phyloP scores from a whole-genome alignment of 805 yeast genomes.

The Schizosaccharomyces lindneri region DNA sequence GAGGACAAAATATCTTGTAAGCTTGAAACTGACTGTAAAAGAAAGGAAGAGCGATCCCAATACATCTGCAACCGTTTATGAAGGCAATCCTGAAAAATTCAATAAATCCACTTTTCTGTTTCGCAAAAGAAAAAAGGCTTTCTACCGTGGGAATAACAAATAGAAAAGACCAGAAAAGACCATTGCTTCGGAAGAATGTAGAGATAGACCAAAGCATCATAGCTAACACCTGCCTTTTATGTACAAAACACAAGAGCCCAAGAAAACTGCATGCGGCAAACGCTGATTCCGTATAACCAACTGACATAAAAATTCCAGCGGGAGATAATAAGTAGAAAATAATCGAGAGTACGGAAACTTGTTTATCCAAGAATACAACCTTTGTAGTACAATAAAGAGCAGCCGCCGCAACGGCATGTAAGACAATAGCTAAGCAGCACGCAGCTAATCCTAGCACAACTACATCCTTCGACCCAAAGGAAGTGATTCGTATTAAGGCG shows the following conservation, averaged over 20 bases:
- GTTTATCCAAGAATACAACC: neutral
- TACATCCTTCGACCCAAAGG: neutral
- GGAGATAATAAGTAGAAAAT: slow-evolving; percentile 37
- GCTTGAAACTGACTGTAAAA: slow-evolving; percentile 26
- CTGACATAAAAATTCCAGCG: slow-evolving; percentile 53
- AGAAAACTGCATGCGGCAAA: slow-evolving; percentile 35
- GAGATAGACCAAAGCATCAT: neutral
- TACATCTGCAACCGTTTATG: neutral
- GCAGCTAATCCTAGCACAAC: neutral
- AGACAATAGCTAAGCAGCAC: neutral
- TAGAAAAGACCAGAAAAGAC: neutral
- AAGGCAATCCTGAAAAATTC: neutral
- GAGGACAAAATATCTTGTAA: slow-evolving; percentile 39
- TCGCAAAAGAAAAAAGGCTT: neutral
- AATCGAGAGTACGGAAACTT: slow-evolving; percentile 10
- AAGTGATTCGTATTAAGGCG: slow-evolving; percentile 3
- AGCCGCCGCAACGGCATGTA: neutral
- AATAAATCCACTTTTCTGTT: no score
- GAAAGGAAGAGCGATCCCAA: slow-evolving; percentile 10
- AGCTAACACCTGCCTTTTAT: neutral
- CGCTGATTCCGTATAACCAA: slow-evolving; percentile 53
- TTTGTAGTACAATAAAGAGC: neutral
- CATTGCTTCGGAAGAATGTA: neutral
- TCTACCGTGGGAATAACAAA: neutral
- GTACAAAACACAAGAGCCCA: slow-evolving; percentile 28